A percentile compares a stretch with the other conserved stretches of the same genome.
phyloP scores from a whole-genome alignment of 2,329 filamentous ascomycete genomes.

The Teratosphaeriaceae sp. region DNA sequence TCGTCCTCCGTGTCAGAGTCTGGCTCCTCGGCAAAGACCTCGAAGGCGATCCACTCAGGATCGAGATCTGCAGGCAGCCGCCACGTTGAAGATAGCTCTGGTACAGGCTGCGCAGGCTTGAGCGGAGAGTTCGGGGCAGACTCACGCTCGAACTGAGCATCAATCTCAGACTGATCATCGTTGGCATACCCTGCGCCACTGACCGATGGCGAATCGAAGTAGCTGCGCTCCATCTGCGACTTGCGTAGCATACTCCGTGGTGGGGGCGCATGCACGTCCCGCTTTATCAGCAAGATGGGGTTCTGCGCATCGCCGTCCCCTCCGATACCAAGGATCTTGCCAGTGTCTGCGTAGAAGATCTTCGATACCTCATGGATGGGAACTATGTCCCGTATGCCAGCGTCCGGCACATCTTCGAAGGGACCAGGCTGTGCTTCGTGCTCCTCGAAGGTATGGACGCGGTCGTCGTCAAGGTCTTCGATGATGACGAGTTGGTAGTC shows the following conservation, averaged over 20 bases:
- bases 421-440: conserved; percentile 48
- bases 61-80: conserved; percentile 69
- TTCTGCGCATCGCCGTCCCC: conserved; percentile 61
- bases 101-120: background rate
- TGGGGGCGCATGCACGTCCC: conserved; percentile 58
- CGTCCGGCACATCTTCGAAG: conserved; percentile 55
- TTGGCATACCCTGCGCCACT: conserved; percentile 14
- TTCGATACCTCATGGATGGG: conserved; percentile 75
- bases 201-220: conserved; percentile 6
- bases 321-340: conserved; percentile 80
- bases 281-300: conserved; percentile 66
- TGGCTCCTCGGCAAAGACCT: conserved; percentile 66
- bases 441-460: conserved; percentile 61
- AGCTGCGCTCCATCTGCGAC: conserved; percentile 12
- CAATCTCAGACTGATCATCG: conserved; percentile 39
- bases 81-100: conserved; percentile 37
- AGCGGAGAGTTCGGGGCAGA: conserved; percentile 23
- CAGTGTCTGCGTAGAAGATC: conserved; percentile 89
- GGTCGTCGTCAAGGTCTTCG: conserved; percentile 70
- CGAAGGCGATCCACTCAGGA: conserved; percentile 84
- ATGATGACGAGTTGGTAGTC: conserved; percentile 75
- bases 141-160: conserved; percentile 40
- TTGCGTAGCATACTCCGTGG: conserved; percentile 52
- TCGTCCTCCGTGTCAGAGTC: conserved; percentile 44
- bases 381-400: conserved; percentile 60